These are phyloP conservation scores for Scedosporium dehoogii DNA, from an alignment of 2,329 filamentous ascomycete species.

Conservation along the genomic window DNA sequence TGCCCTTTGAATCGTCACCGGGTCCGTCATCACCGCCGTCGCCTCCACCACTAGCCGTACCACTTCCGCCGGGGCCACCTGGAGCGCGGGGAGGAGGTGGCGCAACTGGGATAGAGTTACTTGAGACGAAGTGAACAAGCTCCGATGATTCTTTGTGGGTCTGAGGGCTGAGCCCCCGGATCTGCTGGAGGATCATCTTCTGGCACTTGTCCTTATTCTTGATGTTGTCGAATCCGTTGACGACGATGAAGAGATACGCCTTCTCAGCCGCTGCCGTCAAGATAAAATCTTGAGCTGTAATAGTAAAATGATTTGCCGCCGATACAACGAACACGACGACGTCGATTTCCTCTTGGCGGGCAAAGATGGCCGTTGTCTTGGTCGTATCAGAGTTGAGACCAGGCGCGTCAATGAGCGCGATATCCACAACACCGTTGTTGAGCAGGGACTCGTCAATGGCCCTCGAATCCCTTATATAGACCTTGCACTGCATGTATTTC, in stretches of 20 bases:
- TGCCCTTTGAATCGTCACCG: constrained; percentile 55
- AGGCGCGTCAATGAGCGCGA: constrained; percentile 92
- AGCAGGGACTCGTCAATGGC: constrained; percentile 86
- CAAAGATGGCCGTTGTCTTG: constrained; percentile 95
- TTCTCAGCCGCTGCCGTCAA: constrained; percentile 93
- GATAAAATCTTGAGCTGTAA: constrained; percentile 97
- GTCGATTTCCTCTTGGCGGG: constrained; percentile 95
- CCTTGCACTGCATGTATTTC: constrained; percentile 88
- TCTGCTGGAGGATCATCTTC: constrained; percentile 87
- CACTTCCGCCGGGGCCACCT: constrained; percentile 41
- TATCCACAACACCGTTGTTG: constrained; percentile 96
- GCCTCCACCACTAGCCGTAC: constrained; percentile 41
- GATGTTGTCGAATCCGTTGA: constrained; percentile 94
- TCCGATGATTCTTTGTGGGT: constrained; percentile 90
- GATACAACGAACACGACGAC: constrained; percentile 98
- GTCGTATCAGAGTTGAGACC: constrained; percentile 93
- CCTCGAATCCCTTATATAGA: constrained; percentile 86
- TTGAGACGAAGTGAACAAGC: constrained; percentile 95
- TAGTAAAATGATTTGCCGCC: constrained; percentile 93
- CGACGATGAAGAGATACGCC: constrained; percentile 97
- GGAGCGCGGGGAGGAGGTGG: constrained; percentile 47
- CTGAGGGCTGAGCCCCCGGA: constrained; percentile 75
- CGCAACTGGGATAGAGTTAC: constrained; percentile 78
- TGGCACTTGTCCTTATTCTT: constrained; percentile 84
- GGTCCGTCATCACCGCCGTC: constrained; percentile 45